Conservation (phyloP, 306 rosid genomes). For the Dicorynia guianensis region DNA sequence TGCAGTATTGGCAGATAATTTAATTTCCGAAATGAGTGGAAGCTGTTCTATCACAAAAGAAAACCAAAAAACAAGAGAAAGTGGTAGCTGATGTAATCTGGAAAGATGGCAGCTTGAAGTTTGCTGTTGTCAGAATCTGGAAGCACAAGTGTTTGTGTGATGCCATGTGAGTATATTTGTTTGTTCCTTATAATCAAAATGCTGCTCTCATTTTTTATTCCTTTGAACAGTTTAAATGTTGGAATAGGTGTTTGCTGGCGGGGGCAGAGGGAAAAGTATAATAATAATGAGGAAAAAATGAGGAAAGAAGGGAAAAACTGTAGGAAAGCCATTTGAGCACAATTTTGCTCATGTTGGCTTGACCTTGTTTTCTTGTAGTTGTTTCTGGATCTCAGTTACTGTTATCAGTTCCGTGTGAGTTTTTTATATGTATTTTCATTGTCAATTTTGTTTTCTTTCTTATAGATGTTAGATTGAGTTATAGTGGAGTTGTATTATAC, state of each 20-base stretch:
- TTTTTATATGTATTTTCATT: conserved; percentile 21
- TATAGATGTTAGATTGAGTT: conserved; percentile 18
- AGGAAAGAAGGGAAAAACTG: conserved; percentile 12
- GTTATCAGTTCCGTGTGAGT: conserved; percentile 40
- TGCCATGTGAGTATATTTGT: conserved; percentile 57
- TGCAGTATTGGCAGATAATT: conserved; percentile 37
- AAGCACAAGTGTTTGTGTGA: conserved; percentile 49
- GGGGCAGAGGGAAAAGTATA: conserved; percentile 33
- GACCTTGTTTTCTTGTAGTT: conserved; percentile 45
- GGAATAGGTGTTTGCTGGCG: conserved; percentile 37
- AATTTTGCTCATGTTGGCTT: conserved; percentile 42
- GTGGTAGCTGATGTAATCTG: conserved; percentile 50
- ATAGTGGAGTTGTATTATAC: conserved; percentile 5
- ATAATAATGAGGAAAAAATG: conserved; percentile 12
- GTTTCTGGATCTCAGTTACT: conserved; percentile 40
- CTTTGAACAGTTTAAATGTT: conserved; percentile 48
- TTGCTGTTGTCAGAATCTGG: conserved; percentile 49
- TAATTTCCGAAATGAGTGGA: conserved; percentile 27
- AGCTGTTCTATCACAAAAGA: conserved; percentile 12
- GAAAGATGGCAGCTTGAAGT: conserved; percentile 42
- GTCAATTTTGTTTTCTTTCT: conserved; percentile 34
- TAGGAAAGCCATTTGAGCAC: conserved; percentile 48
- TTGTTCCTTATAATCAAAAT: conserved; percentile 51
- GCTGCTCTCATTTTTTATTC: conserved; percentile 43
- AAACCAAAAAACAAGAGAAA: too few species aligned